Conservation (phyloP, 2,329 filamentous ascomycete genomes). For the Plenodomus biglobosus region DNA sequence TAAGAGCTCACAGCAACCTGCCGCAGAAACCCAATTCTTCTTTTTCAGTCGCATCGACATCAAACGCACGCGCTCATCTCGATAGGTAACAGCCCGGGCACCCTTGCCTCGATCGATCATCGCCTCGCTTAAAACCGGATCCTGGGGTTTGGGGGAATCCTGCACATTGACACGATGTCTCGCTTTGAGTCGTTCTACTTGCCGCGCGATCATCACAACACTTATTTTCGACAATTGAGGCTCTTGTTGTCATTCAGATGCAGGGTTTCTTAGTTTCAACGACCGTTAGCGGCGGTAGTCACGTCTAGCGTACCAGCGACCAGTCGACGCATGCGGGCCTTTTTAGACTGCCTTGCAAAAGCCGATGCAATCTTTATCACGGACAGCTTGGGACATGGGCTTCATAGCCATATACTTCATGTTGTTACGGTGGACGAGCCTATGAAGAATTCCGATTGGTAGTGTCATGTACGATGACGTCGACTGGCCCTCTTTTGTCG, state of each 20-base stretch:
- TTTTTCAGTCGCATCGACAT: not conserved
- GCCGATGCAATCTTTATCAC: not conserved
- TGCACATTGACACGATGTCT: constrained; percentile 14
- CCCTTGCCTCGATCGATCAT: constrained; percentile 17
- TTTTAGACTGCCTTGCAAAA: not conserved
- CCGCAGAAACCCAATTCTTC: not conserved
- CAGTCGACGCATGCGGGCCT: not conserved
- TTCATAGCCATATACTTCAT: not conserved
- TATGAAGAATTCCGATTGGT: too few relatives aligned
- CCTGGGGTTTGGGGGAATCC: constrained; percentile 1
- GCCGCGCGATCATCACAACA: not conserved
- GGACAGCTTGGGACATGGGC: not conserved
- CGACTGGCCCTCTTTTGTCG: too few relatives aligned
- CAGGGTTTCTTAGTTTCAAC: not conserved
- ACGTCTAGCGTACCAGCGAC: not conserved
- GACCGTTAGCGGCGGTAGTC: not conserved
- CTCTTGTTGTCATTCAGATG: not conserved
- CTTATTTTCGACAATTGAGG: not conserved
- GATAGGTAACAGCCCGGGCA: constrained; percentile 4
- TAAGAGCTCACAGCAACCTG: not conserved
- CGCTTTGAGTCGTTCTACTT: too few relatives aligned
- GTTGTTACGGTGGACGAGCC: too few relatives aligned
- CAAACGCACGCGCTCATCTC: constrained; percentile 6
- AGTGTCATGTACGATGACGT: too few relatives aligned
- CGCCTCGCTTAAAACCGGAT: constrained; percentile 15